A percentile compares a stretch with the other conserved stretches of the same genome.
These are phyloP conservation scores for Jacaranda copaia DNA, from an alignment of 257 asterid species.

Conservation along the genomic window DNA sequence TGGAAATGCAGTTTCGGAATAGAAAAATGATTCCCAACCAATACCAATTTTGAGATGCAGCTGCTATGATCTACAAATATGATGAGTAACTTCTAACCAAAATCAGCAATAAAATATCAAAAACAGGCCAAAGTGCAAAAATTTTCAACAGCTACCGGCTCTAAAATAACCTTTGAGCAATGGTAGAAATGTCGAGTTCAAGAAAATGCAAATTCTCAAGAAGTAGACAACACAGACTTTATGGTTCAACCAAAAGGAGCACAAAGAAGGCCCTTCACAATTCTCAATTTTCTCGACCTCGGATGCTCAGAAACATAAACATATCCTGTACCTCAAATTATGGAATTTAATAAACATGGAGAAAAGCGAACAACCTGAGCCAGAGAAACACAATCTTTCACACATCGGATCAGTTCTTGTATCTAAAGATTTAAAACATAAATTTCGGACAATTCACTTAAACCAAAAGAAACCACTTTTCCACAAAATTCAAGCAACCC, in stretches of 20 bases:
- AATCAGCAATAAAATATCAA: not conserved
- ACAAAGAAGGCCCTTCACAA: slow-evolving; percentile 41
- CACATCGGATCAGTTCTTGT: slow-evolving; percentile 83
- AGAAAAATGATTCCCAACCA: slow-evolving; percentile 12
- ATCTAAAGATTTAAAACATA: slow-evolving; percentile 62
- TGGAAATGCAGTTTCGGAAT: slow-evolving; percentile 34
- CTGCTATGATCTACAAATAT: not conserved
- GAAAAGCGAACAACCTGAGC: slow-evolving; percentile 91
- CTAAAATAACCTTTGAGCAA: slow-evolving; percentile 6
- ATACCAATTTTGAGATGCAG: slow-evolving; percentile 31
- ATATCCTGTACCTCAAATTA: slow-evolving; percentile 30
- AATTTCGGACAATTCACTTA: slow-evolving; percentile 26
- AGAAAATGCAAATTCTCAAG: slow-evolving; percentile 48
- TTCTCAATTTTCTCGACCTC: slow-evolving; percentile 49
- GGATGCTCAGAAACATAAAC: slow-evolving; percentile 25
- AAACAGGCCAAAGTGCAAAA: not conserved
- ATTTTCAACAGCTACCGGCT: not conserved
- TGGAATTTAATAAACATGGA: slow-evolving; percentile 41
- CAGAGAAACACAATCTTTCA: slow-evolving; percentile 78
- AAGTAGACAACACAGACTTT: slow-evolving; percentile 36
- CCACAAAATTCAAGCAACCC: slow-evolving; percentile 32
- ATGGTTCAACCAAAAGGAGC: slow-evolving; percentile 19
- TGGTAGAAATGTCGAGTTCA: slow-evolving; percentile 38
- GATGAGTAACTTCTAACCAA: slow-evolving; percentile 26
- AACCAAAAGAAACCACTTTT: slow-evolving; percentile 15